A percentile compares a stretch with the other conserved stretches of the same genome.
These are phyloP conservation scores for Capsicum rhomboideum DNA, from an alignment of 257 asterid species.

Conservation along the genomic window DNA sequence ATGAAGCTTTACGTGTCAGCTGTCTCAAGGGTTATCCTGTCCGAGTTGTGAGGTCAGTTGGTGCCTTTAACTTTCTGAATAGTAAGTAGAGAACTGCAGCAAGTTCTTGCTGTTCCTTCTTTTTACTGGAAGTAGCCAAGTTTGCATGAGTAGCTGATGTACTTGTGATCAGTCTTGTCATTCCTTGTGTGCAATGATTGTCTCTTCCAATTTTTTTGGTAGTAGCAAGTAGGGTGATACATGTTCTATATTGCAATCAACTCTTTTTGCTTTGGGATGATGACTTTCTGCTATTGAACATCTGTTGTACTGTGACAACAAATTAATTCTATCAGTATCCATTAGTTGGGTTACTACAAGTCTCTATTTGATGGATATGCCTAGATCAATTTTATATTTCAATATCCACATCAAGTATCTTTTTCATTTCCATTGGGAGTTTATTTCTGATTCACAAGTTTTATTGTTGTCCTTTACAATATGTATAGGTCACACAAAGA, in stretches of 20 bases:
- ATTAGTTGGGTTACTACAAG: not conserved
- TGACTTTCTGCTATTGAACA: not conserved
- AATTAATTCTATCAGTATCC: not conserved
- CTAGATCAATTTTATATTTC: not conserved
- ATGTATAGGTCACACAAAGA: constrained; percentile 66
- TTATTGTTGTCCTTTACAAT: not conserved
- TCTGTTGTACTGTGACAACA: not conserved
- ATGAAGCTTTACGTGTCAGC: constrained; percentile 80
- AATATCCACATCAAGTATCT: not conserved
- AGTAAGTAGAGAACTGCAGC: not conserved
- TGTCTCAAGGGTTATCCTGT: constrained; percentile 85
- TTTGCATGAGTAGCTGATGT: not conserved
- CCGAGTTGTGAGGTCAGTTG: constrained; percentile 83
- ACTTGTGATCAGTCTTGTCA: not conserved
- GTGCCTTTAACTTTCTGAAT: not conserved
- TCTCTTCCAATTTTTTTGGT: not conserved
- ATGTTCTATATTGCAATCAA: not conserved
- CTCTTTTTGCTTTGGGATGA: not conserved
- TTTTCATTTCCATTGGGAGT: not conserved
- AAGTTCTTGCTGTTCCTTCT: not conserved
- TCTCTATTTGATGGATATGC: not conserved
- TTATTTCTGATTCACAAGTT: not conserved
- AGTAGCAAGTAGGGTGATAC: not conserved
- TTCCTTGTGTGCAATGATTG: not conserved
- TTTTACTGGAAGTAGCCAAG: not conserved